Conservation (phyloP, 2,329 filamentous ascomycete genomes). For the Cercospora sp. region DNA sequence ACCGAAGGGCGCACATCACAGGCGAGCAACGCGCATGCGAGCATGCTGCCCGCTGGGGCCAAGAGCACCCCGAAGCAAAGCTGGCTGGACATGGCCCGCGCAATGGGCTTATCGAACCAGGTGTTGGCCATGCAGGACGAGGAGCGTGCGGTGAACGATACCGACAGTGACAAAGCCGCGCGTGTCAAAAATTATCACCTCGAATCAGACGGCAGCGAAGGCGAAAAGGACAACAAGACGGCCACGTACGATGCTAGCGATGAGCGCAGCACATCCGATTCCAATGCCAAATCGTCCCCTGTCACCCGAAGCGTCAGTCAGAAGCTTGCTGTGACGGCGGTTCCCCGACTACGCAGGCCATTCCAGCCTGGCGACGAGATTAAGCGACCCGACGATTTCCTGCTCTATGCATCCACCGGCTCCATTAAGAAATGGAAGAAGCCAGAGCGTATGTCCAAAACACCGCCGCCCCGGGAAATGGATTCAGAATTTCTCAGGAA, state of each 20-base stretch:
- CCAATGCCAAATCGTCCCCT: slow-evolving; percentile 14
- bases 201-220: slow-evolving; percentile 26
- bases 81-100: slow-evolving; percentile 14
- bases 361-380: slow-evolving; percentile 28
- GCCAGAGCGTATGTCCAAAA: slow-evolving; percentile 13
- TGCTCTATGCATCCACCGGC: slow-evolving; percentile 21
- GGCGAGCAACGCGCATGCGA: slow-evolving; percentile 36
- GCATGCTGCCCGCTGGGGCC: slow-evolving; percentile 13
- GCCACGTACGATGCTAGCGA: slow-evolving; percentile 14
- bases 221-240: slow-evolving; percentile 15
- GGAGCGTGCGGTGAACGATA: slow-evolving; percentile 9
- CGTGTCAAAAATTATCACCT: slow-evolving; percentile 25
- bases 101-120: slow-evolving; percentile 14
- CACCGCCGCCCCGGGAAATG: slow-evolving; percentile 24
- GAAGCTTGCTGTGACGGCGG: slow-evolving; percentile 16
- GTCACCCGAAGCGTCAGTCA: slow-evolving; percentile 19
- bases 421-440: slow-evolving; percentile 19
- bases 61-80: slow-evolving; percentile 17
- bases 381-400: slow-evolving; percentile 23
- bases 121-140: slow-evolving; percentile 10
- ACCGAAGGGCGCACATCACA: slow-evolving; percentile 42
- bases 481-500: slow-evolving; percentile 25
- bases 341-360: slow-evolving; percentile 24
- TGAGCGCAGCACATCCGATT: slow-evolving; percentile 10
- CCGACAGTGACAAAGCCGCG: slow-evolving; percentile 18